These are phyloP conservation scores for Bromus sterilis DNA, from an alignment of 176 grass and related monocot species.

Conservation along the genomic window DNA sequence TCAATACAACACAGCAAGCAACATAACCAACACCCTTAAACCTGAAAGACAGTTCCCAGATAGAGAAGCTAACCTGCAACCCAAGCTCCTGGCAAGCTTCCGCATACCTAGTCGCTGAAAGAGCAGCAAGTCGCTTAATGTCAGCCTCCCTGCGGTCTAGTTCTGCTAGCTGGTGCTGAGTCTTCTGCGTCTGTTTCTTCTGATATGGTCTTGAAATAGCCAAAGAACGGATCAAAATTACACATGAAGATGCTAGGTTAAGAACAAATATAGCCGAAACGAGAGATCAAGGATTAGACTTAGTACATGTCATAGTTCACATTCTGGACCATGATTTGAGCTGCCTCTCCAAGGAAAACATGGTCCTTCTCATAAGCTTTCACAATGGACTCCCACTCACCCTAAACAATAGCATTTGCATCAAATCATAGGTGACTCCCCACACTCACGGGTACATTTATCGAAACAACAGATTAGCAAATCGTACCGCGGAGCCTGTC, in stretches of 20 bases:
- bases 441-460: not conserved
- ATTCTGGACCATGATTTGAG: conserved; percentile 92
- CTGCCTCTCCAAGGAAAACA: conserved; percentile 83
- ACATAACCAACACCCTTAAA: not conserved
- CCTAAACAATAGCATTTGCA: conserved; percentile 32
- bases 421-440: not conserved
- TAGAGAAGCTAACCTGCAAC: conserved; percentile 45
- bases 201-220: conserved; percentile 64
- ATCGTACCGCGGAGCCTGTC: conserved; percentile 70
- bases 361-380: conserved; percentile 91
- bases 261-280: not conserved
- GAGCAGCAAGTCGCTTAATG: conserved; percentile 70
- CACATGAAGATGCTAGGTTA: not conserved
- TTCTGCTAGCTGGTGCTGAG: conserved; percentile 81
- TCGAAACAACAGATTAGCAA: not conserved
- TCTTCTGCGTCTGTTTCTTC: conserved; percentile 92
- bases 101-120: conserved; percentile 69
- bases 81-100: conserved; percentile 94
- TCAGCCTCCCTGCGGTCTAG: conserved; percentile 81
- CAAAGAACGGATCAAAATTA: conserved; percentile 5
- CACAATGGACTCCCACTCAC: conserved; percentile 81
- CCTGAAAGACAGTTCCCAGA: not conserved
- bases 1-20: not conserved
- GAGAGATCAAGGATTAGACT: not conserved
- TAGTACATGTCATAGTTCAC: conserved; percentile 97